Base-by-base conservation (phyloP, 768 basidiomycete genomes). In the Pleurotus pulmonarius region DNA sequence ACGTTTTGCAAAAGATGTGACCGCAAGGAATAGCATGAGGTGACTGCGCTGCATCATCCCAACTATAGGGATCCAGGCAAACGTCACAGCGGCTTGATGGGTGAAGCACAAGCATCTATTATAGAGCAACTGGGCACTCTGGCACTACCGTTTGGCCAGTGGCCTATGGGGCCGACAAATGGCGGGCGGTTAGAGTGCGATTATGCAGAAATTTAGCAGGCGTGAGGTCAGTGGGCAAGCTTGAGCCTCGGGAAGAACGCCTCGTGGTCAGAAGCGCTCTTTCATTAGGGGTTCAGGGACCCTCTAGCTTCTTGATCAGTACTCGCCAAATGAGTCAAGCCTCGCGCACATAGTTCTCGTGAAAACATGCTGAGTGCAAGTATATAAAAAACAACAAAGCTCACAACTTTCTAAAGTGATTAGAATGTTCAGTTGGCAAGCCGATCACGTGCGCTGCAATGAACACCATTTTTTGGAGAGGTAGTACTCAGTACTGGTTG, bases 1-100 rank as follows among this genome's bases (percentile, higher is more conserved):
- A 88, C 88, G 72, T 68, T 65, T 75, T 74, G 66, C 88, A 90
- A 73, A 90, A 90, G 38, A 88, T 79, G 69, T 90, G 87, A 39
- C 89, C 89, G 63, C 89, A 92, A 26, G 84, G 79, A 59, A 91
- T 89, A 11, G 82, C 85, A 67, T 87, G 82, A 4, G 88, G 88
- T 46, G 80, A 73, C 63, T 78, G 77, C 41, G 73, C 69, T 39
- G 75, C 67, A 22, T 73, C 74, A 40, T 79, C 73, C 71, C 80
- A 83, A 43, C 77, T 69, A 67, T 88, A 88, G 24, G 74, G 70
- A 55, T 87, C 85, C 58, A 88, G 73, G 68, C 89, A 91, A 61
- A 91, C 83, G 68, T 91, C 89, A 73, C 89, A 91, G 58, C 76
- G 78, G 63, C 87, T 89, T 37, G 83, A 77, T 4, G 86, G 78